phyloP scores from a whole-genome alignment of 2,329 filamentous ascomycete species.

The Cladophialophora exuberans region DNA sequence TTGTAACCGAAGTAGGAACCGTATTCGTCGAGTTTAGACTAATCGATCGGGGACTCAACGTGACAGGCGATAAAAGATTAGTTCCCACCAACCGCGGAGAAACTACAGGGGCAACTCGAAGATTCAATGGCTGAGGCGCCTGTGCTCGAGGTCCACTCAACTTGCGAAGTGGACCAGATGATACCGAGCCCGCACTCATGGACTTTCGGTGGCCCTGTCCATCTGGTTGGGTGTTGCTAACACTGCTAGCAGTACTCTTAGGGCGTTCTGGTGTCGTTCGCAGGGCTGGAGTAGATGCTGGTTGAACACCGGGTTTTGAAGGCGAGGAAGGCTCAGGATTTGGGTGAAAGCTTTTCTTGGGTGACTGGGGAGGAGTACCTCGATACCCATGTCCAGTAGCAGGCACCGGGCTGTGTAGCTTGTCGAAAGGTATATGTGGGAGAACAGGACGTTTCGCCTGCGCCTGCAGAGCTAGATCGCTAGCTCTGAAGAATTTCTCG shows the following conservation, averaged over 20 bases:
- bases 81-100: constrained; percentile 15
- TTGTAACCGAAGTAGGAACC: constrained; percentile 26
- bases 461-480: constrained; percentile 59
- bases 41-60: constrained; percentile 30
- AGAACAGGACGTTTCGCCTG: constrained; percentile 13
- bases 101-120: neutral
- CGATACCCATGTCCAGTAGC: constrained; percentile 5
- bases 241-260: constrained; percentile 16
- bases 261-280: constrained; percentile 17
- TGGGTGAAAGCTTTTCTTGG: constrained; percentile 8
- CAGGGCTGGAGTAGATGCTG: constrained; percentile 9
- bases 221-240: neutral
- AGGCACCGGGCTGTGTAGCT: neutral
- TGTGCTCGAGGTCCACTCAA: constrained; percentile 8
- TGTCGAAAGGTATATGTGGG: constrained; percentile 8
- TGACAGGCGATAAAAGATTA: constrained; percentile 23
- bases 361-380: constrained; percentile 20
- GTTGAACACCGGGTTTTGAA: constrained; percentile 12
- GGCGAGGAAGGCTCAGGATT: constrained; percentile 16
- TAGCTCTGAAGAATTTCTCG: constrained; percentile 67
- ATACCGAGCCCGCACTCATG: constrained; percentile 28
- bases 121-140: constrained; percentile 20
- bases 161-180: constrained; percentile 4
- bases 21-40: constrained; percentile 31
- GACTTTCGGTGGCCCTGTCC: constrained; percentile 26